These are phyloP conservation scores for Hirschioporus abietinus DNA, from an alignment of 768 basidiomycete genomes.

Conservation along the genomic window DNA sequence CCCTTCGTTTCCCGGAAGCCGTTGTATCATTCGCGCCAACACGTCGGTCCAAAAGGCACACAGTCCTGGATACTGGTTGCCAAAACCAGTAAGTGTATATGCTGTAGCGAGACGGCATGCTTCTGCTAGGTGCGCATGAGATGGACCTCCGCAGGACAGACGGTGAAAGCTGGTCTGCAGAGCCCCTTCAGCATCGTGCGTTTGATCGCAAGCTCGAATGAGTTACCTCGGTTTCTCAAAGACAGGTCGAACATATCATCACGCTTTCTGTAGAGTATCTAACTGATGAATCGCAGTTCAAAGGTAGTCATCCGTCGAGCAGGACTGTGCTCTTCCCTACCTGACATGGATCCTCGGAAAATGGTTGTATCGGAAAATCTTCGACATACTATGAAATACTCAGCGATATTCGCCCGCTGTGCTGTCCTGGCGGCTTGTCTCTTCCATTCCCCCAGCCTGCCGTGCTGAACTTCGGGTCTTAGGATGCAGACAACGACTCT, in stretches of 20 bases:
- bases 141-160: no score
- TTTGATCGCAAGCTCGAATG: no score
- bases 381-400: not conserved
- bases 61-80: no score
- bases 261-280: no score
- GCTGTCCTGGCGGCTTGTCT: not conserved
- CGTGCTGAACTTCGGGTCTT: no score
- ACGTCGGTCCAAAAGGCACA: not conserved
- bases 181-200: no score
- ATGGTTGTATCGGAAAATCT: not conserved
- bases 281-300: not conserved
- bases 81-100: not conserved
- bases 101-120: not conserved
- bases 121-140: not conserved
- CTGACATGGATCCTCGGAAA: not conserved
- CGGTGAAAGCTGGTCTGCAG: no score
- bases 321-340: not conserved
- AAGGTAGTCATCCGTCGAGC: not conserved
- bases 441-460: not conserved
- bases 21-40: not conserved
- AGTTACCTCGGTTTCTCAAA: no score
- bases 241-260: no score
- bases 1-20: not conserved
- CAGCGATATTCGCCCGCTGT: not conserved
- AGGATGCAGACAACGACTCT: not conserved